A percentile compares a stretch with the other conserved stretches of the same genome.
Evolutionary conservation across 257 asterid genomes (phyloP).

Genomic region (Solanum ossicruentum): DNA sequence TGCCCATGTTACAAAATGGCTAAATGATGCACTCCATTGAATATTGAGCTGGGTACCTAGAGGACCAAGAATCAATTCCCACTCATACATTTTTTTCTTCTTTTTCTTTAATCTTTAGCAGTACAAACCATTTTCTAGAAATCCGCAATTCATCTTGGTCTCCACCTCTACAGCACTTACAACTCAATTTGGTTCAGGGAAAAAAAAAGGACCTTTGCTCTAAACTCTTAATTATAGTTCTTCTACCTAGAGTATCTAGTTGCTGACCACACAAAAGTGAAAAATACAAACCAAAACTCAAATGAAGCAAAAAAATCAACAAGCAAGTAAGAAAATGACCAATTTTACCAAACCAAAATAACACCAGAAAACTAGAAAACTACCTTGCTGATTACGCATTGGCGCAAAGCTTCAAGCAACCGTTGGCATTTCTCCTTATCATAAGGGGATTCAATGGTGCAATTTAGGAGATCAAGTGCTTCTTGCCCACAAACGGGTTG

Average conservation of each 20-base stretch:
- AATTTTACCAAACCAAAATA: background rate
- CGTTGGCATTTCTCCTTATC: conserved; percentile 57
- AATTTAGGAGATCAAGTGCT: conserved; percentile 69
- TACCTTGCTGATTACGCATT: conserved; percentile 66
- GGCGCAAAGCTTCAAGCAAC: conserved; percentile 59
- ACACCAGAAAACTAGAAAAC: background rate
- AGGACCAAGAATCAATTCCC: background rate
- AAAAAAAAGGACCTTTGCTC: background rate
- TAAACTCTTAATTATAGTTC: background rate
- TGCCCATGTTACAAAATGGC: background rate
- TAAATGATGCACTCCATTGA: background rate
- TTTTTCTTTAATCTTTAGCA: background rate
- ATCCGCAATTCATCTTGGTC: background rate
- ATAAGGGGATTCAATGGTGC: conserved; percentile 50
- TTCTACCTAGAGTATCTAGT: background rate
- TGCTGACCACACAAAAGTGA: background rate
- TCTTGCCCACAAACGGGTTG: conserved; percentile 57
- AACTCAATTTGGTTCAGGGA: background rate
- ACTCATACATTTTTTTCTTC: background rate
- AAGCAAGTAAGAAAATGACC: background rate
- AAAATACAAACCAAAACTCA: background rate
- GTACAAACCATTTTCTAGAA: background rate
- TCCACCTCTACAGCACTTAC: background rate
- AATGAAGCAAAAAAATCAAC: background rate
- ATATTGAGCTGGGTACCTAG: background rate